Evolutionary conservation across 306 rosid genomes (phyloP).

Genomic region (Argentina anserina): DNA sequence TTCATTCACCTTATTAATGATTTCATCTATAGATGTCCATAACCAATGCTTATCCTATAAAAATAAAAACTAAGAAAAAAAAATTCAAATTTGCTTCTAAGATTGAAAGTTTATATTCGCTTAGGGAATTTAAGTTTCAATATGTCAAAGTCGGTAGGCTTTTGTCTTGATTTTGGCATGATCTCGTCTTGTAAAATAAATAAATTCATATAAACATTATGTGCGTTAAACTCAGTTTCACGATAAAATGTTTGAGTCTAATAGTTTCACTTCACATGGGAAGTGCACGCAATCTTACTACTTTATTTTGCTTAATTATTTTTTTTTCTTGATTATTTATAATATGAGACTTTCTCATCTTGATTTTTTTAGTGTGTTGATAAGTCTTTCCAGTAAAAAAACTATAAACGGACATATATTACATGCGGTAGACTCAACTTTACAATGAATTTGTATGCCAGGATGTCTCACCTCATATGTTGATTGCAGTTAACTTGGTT

Average conservation of each 20-base stretch:
- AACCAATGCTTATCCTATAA: too few relatives aligned
- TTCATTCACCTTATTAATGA: background rate
- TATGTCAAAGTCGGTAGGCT: background rate
- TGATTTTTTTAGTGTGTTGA: too few relatives aligned
- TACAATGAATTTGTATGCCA: too few relatives aligned
- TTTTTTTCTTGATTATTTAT: too few relatives aligned
- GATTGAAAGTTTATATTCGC: background rate
- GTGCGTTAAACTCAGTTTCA: background rate
- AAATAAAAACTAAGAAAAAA: background rate
- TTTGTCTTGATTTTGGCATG: background rate
- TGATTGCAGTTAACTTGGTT: too few relatives aligned
- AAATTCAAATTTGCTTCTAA: background rate
- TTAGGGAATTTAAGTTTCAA: background rate
- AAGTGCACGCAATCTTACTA: background rate
- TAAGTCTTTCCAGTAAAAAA: too few relatives aligned
- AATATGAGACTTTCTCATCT: too few relatives aligned
- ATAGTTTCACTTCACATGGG: background rate
- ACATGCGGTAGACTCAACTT: too few relatives aligned
- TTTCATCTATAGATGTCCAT: too few relatives aligned
- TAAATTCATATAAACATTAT: background rate
- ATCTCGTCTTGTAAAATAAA: background rate
- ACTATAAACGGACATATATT: too few relatives aligned
- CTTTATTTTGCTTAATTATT: background rate
- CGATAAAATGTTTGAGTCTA: background rate
- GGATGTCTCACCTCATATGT: too few relatives aligned